phyloP scores from a whole-genome alignment of 805 yeast species.

The Candida loeiensis region DNA sequence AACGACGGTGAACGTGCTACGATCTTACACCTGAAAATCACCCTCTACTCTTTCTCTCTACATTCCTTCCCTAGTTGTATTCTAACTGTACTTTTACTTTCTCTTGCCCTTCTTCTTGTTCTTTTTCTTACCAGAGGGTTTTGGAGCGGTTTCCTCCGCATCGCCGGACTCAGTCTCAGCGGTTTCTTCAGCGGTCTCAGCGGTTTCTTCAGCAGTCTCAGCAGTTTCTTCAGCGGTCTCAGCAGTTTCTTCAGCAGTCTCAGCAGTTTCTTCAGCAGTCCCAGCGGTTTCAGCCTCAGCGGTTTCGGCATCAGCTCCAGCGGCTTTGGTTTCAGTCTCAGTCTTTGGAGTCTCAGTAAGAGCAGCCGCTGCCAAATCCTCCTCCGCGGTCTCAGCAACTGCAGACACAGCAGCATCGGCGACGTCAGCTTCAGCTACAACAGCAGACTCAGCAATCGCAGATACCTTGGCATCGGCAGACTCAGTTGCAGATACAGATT shows the following conservation, averaged over 20 bases:
- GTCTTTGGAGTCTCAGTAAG: not conserved
- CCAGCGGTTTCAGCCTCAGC: not conserved
- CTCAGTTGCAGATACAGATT: not conserved
- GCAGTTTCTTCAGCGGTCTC: not conserved
- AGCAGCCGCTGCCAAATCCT: not conserved
- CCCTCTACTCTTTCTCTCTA: not conserved
- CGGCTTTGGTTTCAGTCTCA: not conserved
- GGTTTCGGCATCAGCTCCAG: not conserved
- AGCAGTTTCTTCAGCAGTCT: not conserved
- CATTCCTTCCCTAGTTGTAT: not conserved
- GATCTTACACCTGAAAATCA: too few species aligned
- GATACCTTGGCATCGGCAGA: not conserved
- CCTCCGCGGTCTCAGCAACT: not conserved
- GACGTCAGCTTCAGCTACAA: not conserved
- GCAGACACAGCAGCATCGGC: not conserved
- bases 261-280: not conserved
- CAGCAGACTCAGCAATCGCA: too few species aligned
- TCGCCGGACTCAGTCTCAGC: not conserved
- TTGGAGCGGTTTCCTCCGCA: not conserved
- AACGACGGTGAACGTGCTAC: too few species aligned
- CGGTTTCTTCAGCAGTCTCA: not conserved
- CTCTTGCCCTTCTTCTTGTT: constrained; percentile 4
- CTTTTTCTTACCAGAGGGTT: constrained; percentile 5
- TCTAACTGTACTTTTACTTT: not conserved
- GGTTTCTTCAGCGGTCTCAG: not conserved